Evolutionary conservation across 345 rosid genomes (phyloP), one percentile per base, ranked within the genome.

Genomic region (Eucalyptus coolabah): DNA sequence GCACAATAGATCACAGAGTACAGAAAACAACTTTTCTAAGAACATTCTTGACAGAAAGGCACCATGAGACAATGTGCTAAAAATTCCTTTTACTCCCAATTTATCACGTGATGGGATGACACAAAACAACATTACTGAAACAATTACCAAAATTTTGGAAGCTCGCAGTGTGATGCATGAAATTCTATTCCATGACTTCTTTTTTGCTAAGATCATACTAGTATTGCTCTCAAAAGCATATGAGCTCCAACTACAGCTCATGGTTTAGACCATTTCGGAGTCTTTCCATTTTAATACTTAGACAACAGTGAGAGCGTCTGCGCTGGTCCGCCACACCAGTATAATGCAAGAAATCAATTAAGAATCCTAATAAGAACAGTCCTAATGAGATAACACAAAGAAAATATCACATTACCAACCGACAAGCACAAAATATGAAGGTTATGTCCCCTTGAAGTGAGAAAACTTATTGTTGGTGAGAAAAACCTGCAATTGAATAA

Each of bases 401-500:
- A 82, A 88, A 89, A 87, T 40, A 83, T 87, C 24, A 80, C 90
- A 90, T 92, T 95, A 97, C 99, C 99, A 23, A 90, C 94, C 47
- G 98, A 96, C 87, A 97, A 93, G 93, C 98, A 97, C 32, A 97
- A 87, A 63, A 97, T 72, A 90, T 94, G 94, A 92, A 97, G 91
- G 90, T 94, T 95, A 92, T 93, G 94, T 44, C 93, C 98, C 90
- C 92, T 94, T 87, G 96, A 94, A 88, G 93, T 91, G 92, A 97
- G 89, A 93, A 92, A 94, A 93, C 90, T 95, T 86, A 97, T 96
- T 14, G 97, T 96, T 63, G 99, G 98, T 88, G 98, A 93, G 91
- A 97, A 97, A 93, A 97, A 96, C 99, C 99, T 97, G 96, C 88
- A 87, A 77, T 40, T 77, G 47, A 77, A 77, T 77, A 13, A 77